Evolutionary conservation across 2,329 filamentous ascomycete species (phyloP), one percentile per base, ranked within the genome.

Genomic region (Nectriaceae sp.): DNA sequence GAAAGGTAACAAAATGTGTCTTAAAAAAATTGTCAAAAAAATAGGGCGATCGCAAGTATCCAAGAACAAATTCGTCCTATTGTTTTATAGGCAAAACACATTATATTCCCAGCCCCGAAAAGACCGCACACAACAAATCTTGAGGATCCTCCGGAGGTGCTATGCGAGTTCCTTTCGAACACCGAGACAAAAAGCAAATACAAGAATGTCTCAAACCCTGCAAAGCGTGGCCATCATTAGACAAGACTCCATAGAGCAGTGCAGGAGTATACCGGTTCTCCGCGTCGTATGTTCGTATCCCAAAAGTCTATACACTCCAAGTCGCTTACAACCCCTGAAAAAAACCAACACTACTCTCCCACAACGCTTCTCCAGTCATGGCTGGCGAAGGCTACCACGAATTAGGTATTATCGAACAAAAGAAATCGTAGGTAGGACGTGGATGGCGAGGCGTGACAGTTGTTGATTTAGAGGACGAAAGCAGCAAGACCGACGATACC

Each of bases 401-500:
- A 69, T 70, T 67, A 51, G 60, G 63, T 66, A 70, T 71, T 70
- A 72, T 65, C 64, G 65, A 64, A 69, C 66, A 68, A 66, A 68
- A 57, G 60, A 70, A 66, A 68, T 68, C 70, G 67, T 70, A 68
- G 67, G 65, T 64, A 63, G 62, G 65, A 66, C 61, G 65, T 68
- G 65, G 61, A 61, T 59, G 59, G 62, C 59, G 61, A 69, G 59
- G 59, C 60, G 64, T 61, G 60, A 11, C 33, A 61, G 61, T 57
- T 57, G 57, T 61, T 65, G 67, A 74, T 77, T 79, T 83, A 84
- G 73, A 83, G 75, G 65, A 77, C 65, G 68, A 79, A 73, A 67
- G 79, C 81, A 64, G 78, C 80, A 53, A 84, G 66, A 65, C 77
- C 83, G 67, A 84, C 72, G 59, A 84, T 67, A 75, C 77, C 82